Conservation (phyloP, 2,329 filamentous ascomycete genomes). For the Daldinia eschscholtzii region DNA sequence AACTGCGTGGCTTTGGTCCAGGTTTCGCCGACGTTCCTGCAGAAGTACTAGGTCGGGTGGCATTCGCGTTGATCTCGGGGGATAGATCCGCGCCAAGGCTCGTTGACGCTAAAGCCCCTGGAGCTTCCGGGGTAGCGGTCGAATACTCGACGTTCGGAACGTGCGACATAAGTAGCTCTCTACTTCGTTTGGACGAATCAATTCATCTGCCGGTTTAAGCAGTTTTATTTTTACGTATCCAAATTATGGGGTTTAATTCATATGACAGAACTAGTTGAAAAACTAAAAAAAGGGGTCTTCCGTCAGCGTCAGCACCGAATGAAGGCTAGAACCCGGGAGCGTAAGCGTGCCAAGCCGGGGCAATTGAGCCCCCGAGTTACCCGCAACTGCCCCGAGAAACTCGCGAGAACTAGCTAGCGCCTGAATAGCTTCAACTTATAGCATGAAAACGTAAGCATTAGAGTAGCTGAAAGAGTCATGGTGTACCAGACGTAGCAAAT, state of each 20-base stretch:
- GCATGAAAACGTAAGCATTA: not conserved
- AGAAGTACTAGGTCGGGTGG: not conserved
- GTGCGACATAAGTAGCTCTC: constrained; percentile 24
- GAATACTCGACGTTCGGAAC: constrained; percentile 11
- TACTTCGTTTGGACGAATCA: not conserved
- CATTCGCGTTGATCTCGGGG: constrained; percentile 45
- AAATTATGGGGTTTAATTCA: not conserved
- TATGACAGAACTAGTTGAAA: not conserved
- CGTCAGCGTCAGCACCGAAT: constrained; percentile 21
- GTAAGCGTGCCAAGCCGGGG: constrained; percentile 15
- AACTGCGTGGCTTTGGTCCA: constrained; percentile 44
- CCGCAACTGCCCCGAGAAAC: constrained; percentile 26
- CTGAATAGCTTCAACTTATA: not conserved
- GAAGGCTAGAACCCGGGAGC: constrained; percentile 9
- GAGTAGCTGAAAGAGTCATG: not conserved
- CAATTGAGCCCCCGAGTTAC: constrained; percentile 28
- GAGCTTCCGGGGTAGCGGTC: constrained; percentile 9
- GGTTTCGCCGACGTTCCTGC: constrained; percentile 4
- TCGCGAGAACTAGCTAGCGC: constrained; percentile 20
- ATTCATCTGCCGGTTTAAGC: not conserved
- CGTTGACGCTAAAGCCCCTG: not conserved
- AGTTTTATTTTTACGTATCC: not conserved
- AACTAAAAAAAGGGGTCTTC: not conserved
- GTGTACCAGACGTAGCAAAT: not conserved
- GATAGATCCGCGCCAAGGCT: constrained; percentile 10